These are phyloP conservation scores for Daucus carota DNA, from an alignment of 129 eudicot species.

Conservation along the genomic window DNA sequence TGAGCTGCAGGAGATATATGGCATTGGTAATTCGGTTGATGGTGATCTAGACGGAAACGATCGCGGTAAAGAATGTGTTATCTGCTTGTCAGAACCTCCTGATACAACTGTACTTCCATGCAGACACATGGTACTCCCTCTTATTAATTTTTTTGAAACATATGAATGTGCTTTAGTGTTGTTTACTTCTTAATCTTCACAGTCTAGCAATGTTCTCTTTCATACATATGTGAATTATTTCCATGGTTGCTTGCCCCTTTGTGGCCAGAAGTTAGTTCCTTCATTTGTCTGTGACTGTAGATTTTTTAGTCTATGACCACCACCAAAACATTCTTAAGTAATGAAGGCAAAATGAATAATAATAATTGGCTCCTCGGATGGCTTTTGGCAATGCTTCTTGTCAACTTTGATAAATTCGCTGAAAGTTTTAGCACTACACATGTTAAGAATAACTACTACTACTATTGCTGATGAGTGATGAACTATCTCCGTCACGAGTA, in stretches of 20 bases:
- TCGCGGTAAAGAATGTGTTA: slow-evolving; percentile 97
- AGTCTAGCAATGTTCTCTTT: not conserved
- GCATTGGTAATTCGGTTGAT: slow-evolving; percentile 87
- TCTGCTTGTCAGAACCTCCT: slow-evolving; percentile 93
- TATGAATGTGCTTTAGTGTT: not conserved
- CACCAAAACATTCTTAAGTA: not conserved
- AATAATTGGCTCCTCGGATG: not conserved
- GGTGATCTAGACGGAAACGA: slow-evolving; percentile 74
- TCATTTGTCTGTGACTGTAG: not conserved
- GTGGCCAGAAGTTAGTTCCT: not conserved
- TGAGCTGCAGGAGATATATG: slow-evolving; percentile 87
- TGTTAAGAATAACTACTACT: not conserved
- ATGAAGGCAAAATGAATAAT: not conserved
- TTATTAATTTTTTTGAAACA: not conserved
- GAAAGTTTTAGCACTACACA: not conserved
- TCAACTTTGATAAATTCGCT: not conserved
- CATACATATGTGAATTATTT: not conserved
- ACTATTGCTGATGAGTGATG: not conserved
- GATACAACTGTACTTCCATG: slow-evolving; percentile 96
- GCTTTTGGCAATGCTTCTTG: not conserved
- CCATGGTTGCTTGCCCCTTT: not conserved
- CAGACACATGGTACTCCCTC: slow-evolving; percentile 76
- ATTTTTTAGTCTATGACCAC: not conserved
- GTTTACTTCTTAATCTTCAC: not conserved
- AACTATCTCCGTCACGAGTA: not conserved